Evolutionary conservation across 306 rosid genomes (phyloP).

Genomic region (Inga oerstediana): DNA sequence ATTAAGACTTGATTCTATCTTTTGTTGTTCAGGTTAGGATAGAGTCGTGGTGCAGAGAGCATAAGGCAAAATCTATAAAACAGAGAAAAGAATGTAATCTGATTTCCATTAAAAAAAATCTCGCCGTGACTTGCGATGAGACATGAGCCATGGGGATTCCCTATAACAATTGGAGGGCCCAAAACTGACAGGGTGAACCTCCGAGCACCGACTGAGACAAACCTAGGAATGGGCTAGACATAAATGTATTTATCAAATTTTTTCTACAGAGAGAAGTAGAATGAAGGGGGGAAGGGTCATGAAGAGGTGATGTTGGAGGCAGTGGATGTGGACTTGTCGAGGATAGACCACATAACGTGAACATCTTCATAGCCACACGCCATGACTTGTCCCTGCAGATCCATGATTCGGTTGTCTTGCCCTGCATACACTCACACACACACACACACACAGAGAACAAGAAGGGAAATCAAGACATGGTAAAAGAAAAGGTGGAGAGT

Average conservation of each 20-base stretch:
- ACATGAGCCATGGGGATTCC: conserved; percentile 73
- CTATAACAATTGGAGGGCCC: conserved; percentile 33
- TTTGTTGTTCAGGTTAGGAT: neutral
- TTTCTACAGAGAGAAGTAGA: conserved; percentile 42
- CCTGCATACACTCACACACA: neutral
- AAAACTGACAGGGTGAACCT: conserved; percentile 27
- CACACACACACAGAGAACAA: too few relatives aligned
- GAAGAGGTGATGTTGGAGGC: conserved; percentile 68
- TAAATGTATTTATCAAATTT: neutral
- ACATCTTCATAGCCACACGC: conserved; percentile 95
- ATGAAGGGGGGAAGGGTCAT: conserved; percentile 22
- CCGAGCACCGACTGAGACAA: conserved; percentile 41
- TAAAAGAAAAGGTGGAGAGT: too few relatives aligned
- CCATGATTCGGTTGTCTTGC: conserved; percentile 61
- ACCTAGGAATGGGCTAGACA: conserved; percentile 23
- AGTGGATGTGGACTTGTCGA: conserved; percentile 81
- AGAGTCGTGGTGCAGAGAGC: neutral
- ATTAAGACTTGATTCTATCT: neutral
- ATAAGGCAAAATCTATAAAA: neutral
- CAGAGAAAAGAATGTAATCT: conserved; percentile 26
- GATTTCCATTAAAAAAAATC: conserved; percentile 42
- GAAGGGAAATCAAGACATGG: too few relatives aligned
- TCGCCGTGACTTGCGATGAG: conserved; percentile 53
- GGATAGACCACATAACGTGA: conserved; percentile 96
- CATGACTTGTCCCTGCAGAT: conserved; percentile 94